phyloP scores from a whole-genome alignment of 441 rosid genomes.

The Aleurites moluccanus region DNA sequence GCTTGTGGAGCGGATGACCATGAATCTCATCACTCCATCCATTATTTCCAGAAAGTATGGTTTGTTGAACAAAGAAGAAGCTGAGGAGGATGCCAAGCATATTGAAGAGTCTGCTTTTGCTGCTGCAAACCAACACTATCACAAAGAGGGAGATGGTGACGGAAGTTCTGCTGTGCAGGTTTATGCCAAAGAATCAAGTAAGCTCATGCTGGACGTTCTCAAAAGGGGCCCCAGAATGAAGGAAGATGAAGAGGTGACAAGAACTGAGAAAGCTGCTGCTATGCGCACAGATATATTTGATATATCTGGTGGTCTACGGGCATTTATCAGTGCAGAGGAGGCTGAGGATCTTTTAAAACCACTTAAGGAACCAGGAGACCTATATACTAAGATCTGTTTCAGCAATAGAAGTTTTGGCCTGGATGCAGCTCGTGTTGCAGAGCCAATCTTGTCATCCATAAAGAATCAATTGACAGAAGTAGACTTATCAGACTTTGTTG shows the following conservation, averaged over 20 bases:
- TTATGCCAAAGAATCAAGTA: slow-evolving; percentile 90
- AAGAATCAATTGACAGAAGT: slow-evolving; percentile 72
- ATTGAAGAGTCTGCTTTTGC: slow-evolving; percentile 70
- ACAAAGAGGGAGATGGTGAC: slow-evolving; percentile 87
- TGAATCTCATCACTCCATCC: slow-evolving; percentile 70
- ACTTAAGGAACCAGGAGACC: slow-evolving; percentile 66
- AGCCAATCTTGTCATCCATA: slow-evolving; percentile 63
- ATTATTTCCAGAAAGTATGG: slow-evolving; percentile 85
- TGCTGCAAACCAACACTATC: slow-evolving; percentile 63
- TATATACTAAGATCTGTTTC: slow-evolving; percentile 75
- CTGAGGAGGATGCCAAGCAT: slow-evolving; percentile 63
- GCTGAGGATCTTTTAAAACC: slow-evolving; percentile 81
- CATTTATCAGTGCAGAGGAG: slow-evolving; percentile 76
- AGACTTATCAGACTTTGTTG: slow-evolving; percentile 86
- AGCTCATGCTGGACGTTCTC: slow-evolving; percentile 77
- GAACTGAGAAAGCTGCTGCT: slow-evolving; percentile 29
- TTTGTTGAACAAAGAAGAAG: slow-evolving; percentile 66
- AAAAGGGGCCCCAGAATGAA: slow-evolving; percentile 59
- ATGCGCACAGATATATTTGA: slow-evolving; percentile 48
- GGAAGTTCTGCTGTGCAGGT: slow-evolving; percentile 91
- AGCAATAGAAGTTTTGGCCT: slow-evolving; percentile 89
- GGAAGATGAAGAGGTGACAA: slow-evolving; percentile 37
- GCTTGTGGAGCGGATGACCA: slow-evolving; percentile 70
- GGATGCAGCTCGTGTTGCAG: slow-evolving; percentile 79
- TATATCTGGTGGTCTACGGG: slow-evolving; percentile 69